Evolutionary conservation across 495 filamentous ascomycete species (phyloP), one percentile per base, ranked within the genome.

Genomic region (Annulohypoxylon bovei): DNA sequence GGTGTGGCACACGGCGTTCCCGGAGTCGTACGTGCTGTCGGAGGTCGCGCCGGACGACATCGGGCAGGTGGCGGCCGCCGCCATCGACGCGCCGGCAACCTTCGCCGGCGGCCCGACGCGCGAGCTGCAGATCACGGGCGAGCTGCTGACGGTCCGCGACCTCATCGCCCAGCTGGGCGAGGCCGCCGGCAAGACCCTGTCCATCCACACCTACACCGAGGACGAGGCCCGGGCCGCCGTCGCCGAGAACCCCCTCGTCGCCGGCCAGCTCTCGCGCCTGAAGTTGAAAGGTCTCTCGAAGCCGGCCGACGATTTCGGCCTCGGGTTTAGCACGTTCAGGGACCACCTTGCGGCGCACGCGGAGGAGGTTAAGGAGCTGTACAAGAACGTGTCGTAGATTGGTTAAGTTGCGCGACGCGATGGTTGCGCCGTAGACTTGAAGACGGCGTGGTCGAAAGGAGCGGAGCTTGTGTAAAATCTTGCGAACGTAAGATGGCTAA

Each of bases 21-120:
- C 22, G 62, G 78, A 42, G n/a, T 75, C 80, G 39, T 76, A 82
- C 47, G 80, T 74, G 14, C 72, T 92, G 37, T 87, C 89, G 67
- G 72, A 87, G 27, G 76, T 93, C 33, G 79, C 85, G 6, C 78
- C 79, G 0, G 75, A 66, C 1, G 89, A 92, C 68, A 91, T 93
- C 74, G 90, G 91, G 0, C 68, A 79, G 46, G 87, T 89, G 28
- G 89, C 78, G 1, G 87, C 88, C 3, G 77, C 83, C 50, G 88
- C 86, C 1, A 86, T 93, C 27, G 60, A 65, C 3, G 60, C 78
- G 1, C 78, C 80, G 1, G 60, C 56, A 16, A 65, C 72, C 35
- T 84, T 77, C 71, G 61, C 74, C 2, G 70, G 46, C 42, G 53
- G 40, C 23, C 20, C 18, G 18, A 30, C 22, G 22, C 50, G 28